These are phyloP conservation scores for Psilocybe subaeruginosa DNA, from an alignment of 768 basidiomycete genomes.

Conservation along the genomic window DNA sequence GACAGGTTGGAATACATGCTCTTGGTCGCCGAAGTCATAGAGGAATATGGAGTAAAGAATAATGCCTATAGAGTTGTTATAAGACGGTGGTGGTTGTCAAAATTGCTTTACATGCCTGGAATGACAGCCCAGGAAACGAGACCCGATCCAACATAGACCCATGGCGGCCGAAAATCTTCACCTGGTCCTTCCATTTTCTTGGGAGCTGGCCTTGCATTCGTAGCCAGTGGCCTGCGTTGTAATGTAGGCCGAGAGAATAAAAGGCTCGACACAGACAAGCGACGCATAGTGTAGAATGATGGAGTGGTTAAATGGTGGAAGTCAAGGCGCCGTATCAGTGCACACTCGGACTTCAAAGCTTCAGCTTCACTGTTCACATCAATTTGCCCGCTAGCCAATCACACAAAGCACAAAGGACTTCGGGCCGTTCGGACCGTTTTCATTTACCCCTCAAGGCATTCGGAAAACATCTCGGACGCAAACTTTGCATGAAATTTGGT, in stretches of 20 bases:
- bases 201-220: neutral
- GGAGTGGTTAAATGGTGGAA: too few relatives aligned
- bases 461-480: too few relatives aligned
- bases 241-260: constrained; percentile 3
- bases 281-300: constrained; percentile 4
- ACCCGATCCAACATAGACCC: constrained; percentile 58
- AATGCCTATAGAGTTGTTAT: constrained; percentile 39
- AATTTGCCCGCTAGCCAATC: too few relatives aligned
- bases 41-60: constrained; percentile 61
- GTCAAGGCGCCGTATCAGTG: too few relatives aligned
- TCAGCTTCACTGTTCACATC: too few relatives aligned
- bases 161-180: constrained; percentile 59
- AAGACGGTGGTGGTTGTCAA: neutral
- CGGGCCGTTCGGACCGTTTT: too few relatives aligned
- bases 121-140: constrained; percentile 57
- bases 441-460: too few relatives aligned
- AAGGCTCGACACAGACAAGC: neutral
- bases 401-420: too few relatives aligned
- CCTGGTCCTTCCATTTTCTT: constrained; percentile 24
- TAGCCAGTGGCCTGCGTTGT: constrained; percentile 9
- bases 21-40: constrained; percentile 70
- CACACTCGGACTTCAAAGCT: too few relatives aligned
- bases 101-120: constrained; percentile 44
- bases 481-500: too few relatives aligned
- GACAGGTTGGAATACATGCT: constrained; percentile 73